Conservation (phyloP, 2,329 filamentous ascomycete genomes). For the Tetracladium maxilliforme region DNA sequence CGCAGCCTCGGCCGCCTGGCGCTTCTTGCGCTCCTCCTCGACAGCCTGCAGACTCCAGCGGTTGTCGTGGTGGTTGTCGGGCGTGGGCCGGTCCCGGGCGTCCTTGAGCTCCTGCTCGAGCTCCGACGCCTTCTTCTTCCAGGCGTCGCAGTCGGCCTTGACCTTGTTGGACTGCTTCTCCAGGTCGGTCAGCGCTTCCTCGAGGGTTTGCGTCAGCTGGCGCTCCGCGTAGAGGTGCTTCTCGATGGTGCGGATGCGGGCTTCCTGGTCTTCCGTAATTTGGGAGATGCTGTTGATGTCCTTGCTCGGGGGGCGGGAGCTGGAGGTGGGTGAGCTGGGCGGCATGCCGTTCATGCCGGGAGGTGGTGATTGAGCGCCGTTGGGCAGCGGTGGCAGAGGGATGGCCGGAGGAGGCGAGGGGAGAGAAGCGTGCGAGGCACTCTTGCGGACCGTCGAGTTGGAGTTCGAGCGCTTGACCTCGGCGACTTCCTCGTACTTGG, state of each 20-base stretch:
- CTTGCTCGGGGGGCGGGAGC: constrained; percentile 65
- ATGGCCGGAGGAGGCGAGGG: constrained; percentile 92
- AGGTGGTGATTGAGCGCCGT: constrained; percentile 27
- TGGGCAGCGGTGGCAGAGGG: constrained; percentile 81
- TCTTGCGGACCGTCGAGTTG: constrained; percentile 68
- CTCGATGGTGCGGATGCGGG: constrained; percentile 87
- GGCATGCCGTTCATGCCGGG: constrained; percentile 23
- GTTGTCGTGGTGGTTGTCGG: constrained; percentile 19
- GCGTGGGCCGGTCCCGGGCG: constrained; percentile 26
- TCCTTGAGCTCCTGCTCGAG: constrained; percentile 47
- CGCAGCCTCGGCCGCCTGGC: constrained; percentile 79
- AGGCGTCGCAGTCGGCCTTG: constrained; percentile 78
- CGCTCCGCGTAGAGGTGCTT: constrained; percentile 94
- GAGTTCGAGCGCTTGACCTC: constrained; percentile 32
- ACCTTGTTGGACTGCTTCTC: constrained; percentile 86
- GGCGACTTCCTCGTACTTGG: constrained; percentile 8
- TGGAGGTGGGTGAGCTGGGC: constrained; percentile 38
- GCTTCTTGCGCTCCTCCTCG: constrained; percentile 90
- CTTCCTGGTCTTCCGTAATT: constrained; percentile 86
- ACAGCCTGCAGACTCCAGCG: constrained; percentile 72
- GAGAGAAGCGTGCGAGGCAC: constrained; percentile 64
- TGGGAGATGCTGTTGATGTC: constrained; percentile 61
- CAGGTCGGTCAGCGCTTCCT: constrained; percentile 88
- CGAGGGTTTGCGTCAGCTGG: constrained; percentile 85
- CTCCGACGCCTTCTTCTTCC: constrained; percentile 71